Evolutionary conservation across 306 rosid species (phyloP).

Genomic region (Dalbergia oliveri): DNA sequence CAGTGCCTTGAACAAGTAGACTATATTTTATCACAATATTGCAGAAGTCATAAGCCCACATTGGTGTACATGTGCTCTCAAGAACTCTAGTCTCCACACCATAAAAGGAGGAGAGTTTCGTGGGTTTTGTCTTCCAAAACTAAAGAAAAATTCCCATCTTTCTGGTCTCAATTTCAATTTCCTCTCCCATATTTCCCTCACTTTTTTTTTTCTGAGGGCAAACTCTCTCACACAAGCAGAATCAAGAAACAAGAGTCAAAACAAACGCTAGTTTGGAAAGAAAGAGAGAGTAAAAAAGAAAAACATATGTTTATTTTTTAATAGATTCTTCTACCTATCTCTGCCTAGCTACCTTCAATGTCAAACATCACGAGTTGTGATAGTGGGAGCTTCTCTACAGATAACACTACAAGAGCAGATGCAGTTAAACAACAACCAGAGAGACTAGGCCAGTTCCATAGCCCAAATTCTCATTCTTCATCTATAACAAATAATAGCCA

Average conservation of each 20-base stretch:
- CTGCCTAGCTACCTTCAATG: conserved; percentile 49
- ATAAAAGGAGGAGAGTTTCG: conserved; percentile 66
- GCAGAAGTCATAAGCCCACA: conserved; percentile 31
- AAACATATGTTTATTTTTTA: conserved; percentile 18
- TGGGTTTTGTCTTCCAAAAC: conserved; percentile 66
- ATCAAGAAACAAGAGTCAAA: conserved; percentile 10
- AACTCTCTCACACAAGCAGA: neutral
- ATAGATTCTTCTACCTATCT: conserved; percentile 16
- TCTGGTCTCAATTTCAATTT: conserved; percentile 36
- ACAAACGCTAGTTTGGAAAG: conserved; percentile 28
- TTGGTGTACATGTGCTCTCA: conserved; percentile 53
- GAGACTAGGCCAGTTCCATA: conserved; percentile 48
- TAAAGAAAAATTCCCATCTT: conserved; percentile 55
- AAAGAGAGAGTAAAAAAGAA: conserved; percentile 34
- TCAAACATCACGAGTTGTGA: conserved; percentile 77
- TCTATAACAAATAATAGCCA: conserved; percentile 51
- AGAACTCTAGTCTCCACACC: conserved; percentile 51
- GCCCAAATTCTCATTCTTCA: conserved; percentile 62
- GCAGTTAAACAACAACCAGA: conserved; percentile 49
- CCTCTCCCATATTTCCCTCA: neutral
- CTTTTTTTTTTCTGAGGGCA: too few relatives aligned
- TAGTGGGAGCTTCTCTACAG: conserved; percentile 73
- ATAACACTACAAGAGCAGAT: conserved; percentile 48
- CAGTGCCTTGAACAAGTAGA: conserved; percentile 20
- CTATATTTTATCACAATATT: conserved; percentile 44